Conservation (phyloP, 2,329 filamentous ascomycete genomes). For the Thielaviopsis euricoi region DNA sequence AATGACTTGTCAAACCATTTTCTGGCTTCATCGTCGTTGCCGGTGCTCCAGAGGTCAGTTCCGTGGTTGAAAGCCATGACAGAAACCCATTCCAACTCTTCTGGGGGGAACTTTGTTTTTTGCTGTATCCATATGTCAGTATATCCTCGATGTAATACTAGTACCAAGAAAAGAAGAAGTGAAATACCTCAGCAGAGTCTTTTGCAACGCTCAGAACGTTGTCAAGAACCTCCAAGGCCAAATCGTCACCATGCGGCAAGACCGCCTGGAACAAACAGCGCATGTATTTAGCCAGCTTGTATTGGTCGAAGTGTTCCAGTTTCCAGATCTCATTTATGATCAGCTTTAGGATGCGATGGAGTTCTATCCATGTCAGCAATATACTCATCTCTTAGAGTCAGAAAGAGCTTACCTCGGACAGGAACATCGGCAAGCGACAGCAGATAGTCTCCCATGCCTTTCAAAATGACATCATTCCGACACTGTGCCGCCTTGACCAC, state of each 20-base stretch:
- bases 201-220: slow-evolving; percentile 40
- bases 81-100: slow-evolving; percentile 64
- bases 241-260: slow-evolving; percentile 35
- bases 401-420: slow-evolving; percentile 26
- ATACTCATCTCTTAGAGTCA: not conserved
- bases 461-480: slow-evolving; percentile 30
- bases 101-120: slow-evolving; percentile 34
- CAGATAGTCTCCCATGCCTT: slow-evolving; percentile 50
- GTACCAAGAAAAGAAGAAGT: slow-evolving; percentile 1
- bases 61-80: slow-evolving; percentile 53
- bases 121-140: slow-evolving; percentile 10
- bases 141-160: not conserved
- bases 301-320: slow-evolving; percentile 36
- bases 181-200: slow-evolving; percentile 30
- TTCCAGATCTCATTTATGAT: slow-evolving; percentile 54
- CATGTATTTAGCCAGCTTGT: slow-evolving; percentile 57
- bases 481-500: slow-evolving; percentile 34
- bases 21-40: slow-evolving; percentile 37
- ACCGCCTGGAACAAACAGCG: slow-evolving; percentile 59
- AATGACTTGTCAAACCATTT: slow-evolving; percentile 49
- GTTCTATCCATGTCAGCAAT: slow-evolving; percentile 21
- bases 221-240: slow-evolving; percentile 45
- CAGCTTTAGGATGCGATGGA: slow-evolving; percentile 40
- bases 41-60: slow-evolving; percentile 44
- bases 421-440: slow-evolving; percentile 34